Evolutionary conservation across 345 rosid species (phyloP), one percentile per base, ranked within the genome.

Genomic region (Eucalyptus leucophloia): DNA sequence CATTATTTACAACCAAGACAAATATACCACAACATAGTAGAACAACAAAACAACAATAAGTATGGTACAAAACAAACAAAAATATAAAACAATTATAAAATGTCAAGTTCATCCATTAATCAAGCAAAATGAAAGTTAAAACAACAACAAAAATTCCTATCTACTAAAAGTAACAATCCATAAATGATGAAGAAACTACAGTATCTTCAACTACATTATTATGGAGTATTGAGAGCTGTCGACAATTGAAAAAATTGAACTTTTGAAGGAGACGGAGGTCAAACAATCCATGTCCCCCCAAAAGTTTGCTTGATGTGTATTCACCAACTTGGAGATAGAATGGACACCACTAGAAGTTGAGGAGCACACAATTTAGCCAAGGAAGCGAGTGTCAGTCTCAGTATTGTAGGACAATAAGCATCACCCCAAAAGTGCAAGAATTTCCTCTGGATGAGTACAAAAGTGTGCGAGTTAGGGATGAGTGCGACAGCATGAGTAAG

Each of bases 381-480:
- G 10, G 77, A 67, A 67, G 77, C 3, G 11, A 65, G 17, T 67
- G 40, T 21, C 19, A 67, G 40, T 67, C 2, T 67, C 5, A 0
- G 37, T n/a, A n/a, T n/a, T n/a, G 77, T 16, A 67, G 9, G 37
- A 16, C 18, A 65, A 67, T 8, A 16, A 67, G 77, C 77, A 67
- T 67, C 77, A 2, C 34, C 40, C 6, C 12, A 0, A 56, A n/a
- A n/a, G 77, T 67, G 77, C 40, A 67, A n/a, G 40, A 12, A 28
- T 53, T 53, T 56, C 62, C 30, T 0, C 14, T 56, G 0, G 13
- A 2, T 1, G 9, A 56, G 30, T 10, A 2, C 62, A 56, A 56
- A 56, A 56, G 62, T 56, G 62, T 56, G 62, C 3, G 1, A 56
- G 3, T 56, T 56, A 56, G 30, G 62, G 62, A 56, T 9, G 30